Base-by-base conservation (phyloP, 768 basidiomycete species). In the Suillus spraguei region DNA sequence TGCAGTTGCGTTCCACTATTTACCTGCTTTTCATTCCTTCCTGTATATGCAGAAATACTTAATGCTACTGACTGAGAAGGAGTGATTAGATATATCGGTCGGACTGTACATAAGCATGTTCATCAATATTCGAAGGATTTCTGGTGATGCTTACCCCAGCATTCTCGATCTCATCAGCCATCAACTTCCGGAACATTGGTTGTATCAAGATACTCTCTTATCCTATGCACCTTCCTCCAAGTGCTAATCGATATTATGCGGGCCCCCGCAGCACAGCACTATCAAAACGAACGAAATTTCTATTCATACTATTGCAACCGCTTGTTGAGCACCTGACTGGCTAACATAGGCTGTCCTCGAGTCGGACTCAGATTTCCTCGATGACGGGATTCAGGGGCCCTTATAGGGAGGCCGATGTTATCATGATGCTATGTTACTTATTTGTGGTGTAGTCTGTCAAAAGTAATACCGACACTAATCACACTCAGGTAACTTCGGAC, bases 311-410 rank as follows among this genome's bases (percentile, higher is more conserved):
- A 28, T 55, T 62, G 60, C 17, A 71, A 59, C 70, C 70, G 66
- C 38, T 63, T 65, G 39, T 67, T 32, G 35, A 71, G 53, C 13
- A 71, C 68, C 44, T 67, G 70, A 32, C 35, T 60, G 8, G 53
- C 46, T n/a, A 66, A 64, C 17, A 70, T 63, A 59, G 67, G 62
- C 38, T 69, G 9, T 47, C 49, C 55, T 55, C 62, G 39, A 36
- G 73, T 64, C 41, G 22, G 61, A 28, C 22, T 59, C 54, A 8
- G 70, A 78, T 68, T 3, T 67, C 62, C 9, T 64, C 58, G 24
- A 80, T 60, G 28, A 78, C 72, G 14, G 71, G 70, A 52, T 76
- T 73, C 44, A 77, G 53, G 16, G 36, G 36, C 28, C 28, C 4
- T 28, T 28, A 28, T 28, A 28, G 28, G 28, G 28, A 28, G 28